Evolutionary conservation across 1,284 basidiomycete species (phyloP), one percentile per base, ranked within the genome.

Genomic region (Ustilago shanxiensis): DNA sequence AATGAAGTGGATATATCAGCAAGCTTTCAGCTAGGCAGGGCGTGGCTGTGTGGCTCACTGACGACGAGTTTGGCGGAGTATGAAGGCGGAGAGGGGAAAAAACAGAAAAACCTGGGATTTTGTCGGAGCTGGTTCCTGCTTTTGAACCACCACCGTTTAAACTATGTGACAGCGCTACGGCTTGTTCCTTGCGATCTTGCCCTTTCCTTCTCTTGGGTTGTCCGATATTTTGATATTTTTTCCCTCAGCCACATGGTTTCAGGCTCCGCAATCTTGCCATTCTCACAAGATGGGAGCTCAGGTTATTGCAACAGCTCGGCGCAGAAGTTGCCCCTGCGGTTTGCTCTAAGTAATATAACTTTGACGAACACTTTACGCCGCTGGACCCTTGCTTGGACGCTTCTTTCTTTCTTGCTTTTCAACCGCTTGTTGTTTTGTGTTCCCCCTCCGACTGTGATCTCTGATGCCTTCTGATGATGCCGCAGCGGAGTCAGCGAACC

Each of bases 101-200:
- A 45, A 41, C 24, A 56, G 3, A 45, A 49, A 50, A 50, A 5
- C 13, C 35, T 59, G 57, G 57, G 33, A 33, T 22, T 45, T 26
- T 24, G 57, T 59, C 57, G 57, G 57, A 59, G 57, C 57, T 50
- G 20, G 58, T 60, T 52, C 58, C 58, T 52, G 49, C 58, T 60
- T 60, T 60, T 52, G 6, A n/a, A 3, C 39, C 3, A 18, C 31
- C 29, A 28, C 13, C 4, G 22, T 49, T 58, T 58, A 35, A 49
- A 22, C 44, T 58, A 49, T 49, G 47, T 14, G 16, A 33, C 51
- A 53, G 51, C 20, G 41, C 41, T 44, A 7, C 41, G n/a, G 41
- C 41, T 44, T 22, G 41, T 18, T 20, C 9, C 35, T 20, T 20
- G 33, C 29, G 22, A n/a, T 22, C n/a, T 24, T 53, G 6, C 18